Base-by-base conservation (phyloP, 495 filamentous ascomycete species). In the Astrocystis sublimbata region DNA sequence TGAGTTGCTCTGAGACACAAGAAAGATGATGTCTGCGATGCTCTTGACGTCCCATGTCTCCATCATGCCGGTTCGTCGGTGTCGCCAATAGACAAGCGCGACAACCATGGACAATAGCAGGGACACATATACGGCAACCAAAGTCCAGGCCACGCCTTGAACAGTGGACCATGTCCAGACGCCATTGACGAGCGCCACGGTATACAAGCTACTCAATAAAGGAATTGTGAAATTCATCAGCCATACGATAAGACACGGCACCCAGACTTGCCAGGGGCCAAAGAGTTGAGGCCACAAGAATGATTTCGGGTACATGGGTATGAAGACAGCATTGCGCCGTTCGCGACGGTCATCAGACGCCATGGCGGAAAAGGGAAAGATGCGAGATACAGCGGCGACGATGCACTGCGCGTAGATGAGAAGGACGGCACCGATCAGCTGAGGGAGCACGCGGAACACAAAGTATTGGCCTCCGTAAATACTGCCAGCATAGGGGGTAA, bases 141-240 rank as follows among this genome's bases (percentile, higher is more conserved):
- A 75, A 2, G 86, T 85, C 92, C 92, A 97, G 8, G 88, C 88
- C 21, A 93, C 79, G 3, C 85, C 84, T 61, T 90, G 85, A 1
- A 91, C 89, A 0, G 88, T 81, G 6, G 90, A 81, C 92, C 92
- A 97, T 33, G 77, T 81, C 91, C 91, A 97, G n/a, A 54, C 65
- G 9, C 65, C 73, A 56, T 76, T 67, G 8, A 76, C 73, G 2
- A 74, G 63, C 26, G 78, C 72, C 26, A 79, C 77, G 9, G 78
- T 81, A 35, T 81, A 81, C 26, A 80, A 69, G 38, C 77, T 70
- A 71, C 79, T 82, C 33, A 76, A 73, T 26, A 81, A 63, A 9
- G 79, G 78, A 21, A 82, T 72, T 40, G 78, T 79, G 15, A 82
- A 76, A 56, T 75, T 77, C 24, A 70, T 65, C 68, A 81, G 68